Percentiles rank a stretch among this genome's conserved stretches.
phyloP scores from a whole-genome alignment of 768 basidiomycete species.

The Mycena rebaudengoi region DNA sequence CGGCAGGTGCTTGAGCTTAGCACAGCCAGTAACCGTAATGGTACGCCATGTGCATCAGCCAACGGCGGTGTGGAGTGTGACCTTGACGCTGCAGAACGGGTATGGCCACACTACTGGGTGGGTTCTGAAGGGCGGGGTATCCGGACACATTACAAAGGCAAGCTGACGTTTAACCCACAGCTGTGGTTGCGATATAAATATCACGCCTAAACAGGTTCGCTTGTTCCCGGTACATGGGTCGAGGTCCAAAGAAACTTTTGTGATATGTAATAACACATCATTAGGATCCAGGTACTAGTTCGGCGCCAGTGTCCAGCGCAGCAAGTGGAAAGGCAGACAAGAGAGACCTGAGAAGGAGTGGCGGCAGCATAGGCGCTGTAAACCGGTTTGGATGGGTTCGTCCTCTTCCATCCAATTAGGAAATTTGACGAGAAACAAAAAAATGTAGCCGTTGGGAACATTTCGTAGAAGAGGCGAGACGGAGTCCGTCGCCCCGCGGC shows the following conservation, averaged over 20 bases:
- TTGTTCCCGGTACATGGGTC: constrained; percentile 8
- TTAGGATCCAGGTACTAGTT: constrained; percentile 1
- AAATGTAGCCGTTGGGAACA: constrained; percentile 1
- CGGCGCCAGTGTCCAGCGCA: background rate
- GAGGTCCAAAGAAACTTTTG: background rate
- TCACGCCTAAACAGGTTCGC: background rate
- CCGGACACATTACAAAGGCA: constrained; percentile 7
- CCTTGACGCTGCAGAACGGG: background rate
- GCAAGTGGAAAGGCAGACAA: background rate
- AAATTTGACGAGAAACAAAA: background rate
- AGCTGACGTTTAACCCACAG: background rate
- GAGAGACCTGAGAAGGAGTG: constrained; percentile 5
- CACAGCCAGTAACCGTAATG: too few relatives aligned
- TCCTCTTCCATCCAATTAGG: background rate
- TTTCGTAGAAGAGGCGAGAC: constrained; percentile 18
- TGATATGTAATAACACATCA: background rate
- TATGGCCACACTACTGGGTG: too few relatives aligned
- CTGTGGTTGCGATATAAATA: constrained; percentile 5
- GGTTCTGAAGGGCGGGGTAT: too few relatives aligned
- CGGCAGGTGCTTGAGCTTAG: too few relatives aligned
- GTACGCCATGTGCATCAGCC: too few relatives aligned
- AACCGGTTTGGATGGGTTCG: constrained; percentile 29
- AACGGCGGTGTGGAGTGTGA: too few relatives aligned
- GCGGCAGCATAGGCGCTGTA: constrained; percentile 7
- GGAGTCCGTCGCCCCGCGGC: constrained; percentile 5